phyloP scores from a whole-genome alignment of 257 asterid genomes.

The Ehretia macrophylla region DNA sequence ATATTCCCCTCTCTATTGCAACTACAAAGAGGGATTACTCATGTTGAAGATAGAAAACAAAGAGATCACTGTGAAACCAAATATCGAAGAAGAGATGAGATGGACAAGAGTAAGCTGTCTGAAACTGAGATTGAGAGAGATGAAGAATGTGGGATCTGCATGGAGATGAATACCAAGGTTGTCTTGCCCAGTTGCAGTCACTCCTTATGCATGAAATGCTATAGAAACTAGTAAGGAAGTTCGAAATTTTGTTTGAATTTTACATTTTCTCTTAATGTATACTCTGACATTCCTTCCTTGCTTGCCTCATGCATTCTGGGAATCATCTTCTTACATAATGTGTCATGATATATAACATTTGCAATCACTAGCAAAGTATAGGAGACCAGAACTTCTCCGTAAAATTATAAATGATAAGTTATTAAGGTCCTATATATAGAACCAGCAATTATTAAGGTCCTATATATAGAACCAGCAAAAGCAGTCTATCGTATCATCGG shows the following conservation, averaged over 20 bases:
- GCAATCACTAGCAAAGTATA: too few relatives aligned
- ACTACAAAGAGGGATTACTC: constrained; percentile 73
- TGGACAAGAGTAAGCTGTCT: constrained; percentile 64
- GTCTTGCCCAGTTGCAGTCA: constrained; percentile 84
- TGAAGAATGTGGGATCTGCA: constrained; percentile 94
- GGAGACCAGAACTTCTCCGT: too few relatives aligned
- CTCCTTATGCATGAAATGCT: constrained; percentile 78
- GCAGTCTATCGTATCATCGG: too few relatives aligned
- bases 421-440: too few relatives aligned
- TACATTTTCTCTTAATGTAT: too few relatives aligned
- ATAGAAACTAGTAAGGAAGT: constrained; percentile 60
- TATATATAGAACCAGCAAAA: too few relatives aligned
- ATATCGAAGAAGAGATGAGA: constrained; percentile 49
- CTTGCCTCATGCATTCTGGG: too few relatives aligned
- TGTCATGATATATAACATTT: too few relatives aligned
- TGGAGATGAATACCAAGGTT: constrained; percentile 79
- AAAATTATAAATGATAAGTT: too few relatives aligned
- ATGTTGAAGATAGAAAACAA: constrained; percentile 82
- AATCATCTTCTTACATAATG: not conserved
- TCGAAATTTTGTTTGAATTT: not conserved
- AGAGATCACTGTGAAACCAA: constrained; percentile 55
- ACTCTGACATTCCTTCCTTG: too few relatives aligned
- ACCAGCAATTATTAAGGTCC: too few relatives aligned
- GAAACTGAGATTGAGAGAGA: constrained; percentile 86
- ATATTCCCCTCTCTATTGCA: constrained; percentile 90